Conservation (phyloP, 2,329 filamentous ascomycete species). For the Cryphonectria parasitica region DNA sequence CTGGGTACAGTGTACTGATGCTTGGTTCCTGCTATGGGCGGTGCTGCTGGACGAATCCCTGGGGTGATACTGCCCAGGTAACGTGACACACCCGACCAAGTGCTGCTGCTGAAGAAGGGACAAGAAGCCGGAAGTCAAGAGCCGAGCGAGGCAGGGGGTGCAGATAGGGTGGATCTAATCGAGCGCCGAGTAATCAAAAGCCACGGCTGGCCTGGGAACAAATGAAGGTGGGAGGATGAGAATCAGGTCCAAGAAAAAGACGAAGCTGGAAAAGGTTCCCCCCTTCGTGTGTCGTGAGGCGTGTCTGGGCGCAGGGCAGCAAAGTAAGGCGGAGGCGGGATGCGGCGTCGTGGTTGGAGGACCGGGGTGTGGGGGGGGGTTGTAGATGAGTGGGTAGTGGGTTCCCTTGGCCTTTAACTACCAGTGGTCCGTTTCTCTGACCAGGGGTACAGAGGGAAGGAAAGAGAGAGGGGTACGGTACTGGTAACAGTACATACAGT, state of each 20-base stretch:
- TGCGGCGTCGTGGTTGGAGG: background rate
- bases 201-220: background rate
- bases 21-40: background rate
- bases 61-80: slow-evolving; percentile 6
- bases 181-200: slow-evolving; percentile 1
- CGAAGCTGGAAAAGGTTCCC: background rate
- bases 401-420: background rate
- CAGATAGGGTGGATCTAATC: background rate
- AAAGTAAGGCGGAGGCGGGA: background rate
- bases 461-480: background rate
- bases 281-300: slow-evolving; percentile 2
- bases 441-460: background rate
- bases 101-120: background rate
- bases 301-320: background rate
- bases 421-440: background rate
- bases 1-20: background rate
- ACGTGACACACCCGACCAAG: slow-evolving; percentile 13
- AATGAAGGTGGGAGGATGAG: background rate
- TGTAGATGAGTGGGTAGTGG: background rate
- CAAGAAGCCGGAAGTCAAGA: slow-evolving; percentile 9
- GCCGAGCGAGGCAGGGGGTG: background rate
- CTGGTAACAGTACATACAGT: background rate
- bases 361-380: background rate
- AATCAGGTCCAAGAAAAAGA: background rate
- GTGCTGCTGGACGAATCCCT: background rate